Conservation (phyloP, 1,139 yeast species). For the Blastobotrys arbuscula region DNA sequence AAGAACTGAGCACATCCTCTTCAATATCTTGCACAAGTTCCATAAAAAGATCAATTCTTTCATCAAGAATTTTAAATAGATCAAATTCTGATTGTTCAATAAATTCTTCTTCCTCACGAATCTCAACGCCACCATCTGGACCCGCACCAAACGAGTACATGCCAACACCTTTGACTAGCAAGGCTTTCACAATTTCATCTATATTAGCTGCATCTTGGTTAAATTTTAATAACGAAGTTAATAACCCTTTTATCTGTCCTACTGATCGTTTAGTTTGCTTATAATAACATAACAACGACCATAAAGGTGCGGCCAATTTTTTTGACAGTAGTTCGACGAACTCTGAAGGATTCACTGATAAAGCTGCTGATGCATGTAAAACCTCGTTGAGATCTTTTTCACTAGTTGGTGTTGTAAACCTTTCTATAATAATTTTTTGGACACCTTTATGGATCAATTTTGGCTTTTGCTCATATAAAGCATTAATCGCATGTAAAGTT, state of each 20-base stretch:
- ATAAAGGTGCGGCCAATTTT: constrained; percentile 42
- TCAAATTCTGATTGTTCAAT: neutral
- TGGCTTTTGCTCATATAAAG: constrained; percentile 49
- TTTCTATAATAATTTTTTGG: constrained; percentile 27
- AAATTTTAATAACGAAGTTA: constrained; percentile 11
- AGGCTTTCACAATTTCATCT: constrained; percentile 1
- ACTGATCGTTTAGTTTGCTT: constrained; percentile 33
- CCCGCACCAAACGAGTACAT: constrained; percentile 40
- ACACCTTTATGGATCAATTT: constrained; percentile 56
- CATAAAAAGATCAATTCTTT: constrained; percentile 43
- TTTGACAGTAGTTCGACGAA: constrained; percentile 29
- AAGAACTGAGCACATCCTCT: constrained; percentile 37
- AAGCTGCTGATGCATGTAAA: constrained; percentile 59
- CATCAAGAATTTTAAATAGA: constrained; percentile 44
- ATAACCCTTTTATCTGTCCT: constrained; percentile 32
- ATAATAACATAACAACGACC: constrained; percentile 58
- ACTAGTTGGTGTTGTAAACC: constrained; percentile 24
- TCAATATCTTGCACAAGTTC: constrained; percentile 47
- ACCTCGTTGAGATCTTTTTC: constrained; percentile 54
- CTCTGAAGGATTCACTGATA: constrained; percentile 45
- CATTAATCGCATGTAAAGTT: constrained; percentile 49
- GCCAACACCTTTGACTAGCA: constrained; percentile 11
- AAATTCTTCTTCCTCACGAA: constrained; percentile 33
- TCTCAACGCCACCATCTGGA: constrained; percentile 53
- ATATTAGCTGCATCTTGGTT: neutral